Conservation (phyloP, 2,329 filamentous ascomycete genomes). For the Colletotrichum trifolii region DNA sequence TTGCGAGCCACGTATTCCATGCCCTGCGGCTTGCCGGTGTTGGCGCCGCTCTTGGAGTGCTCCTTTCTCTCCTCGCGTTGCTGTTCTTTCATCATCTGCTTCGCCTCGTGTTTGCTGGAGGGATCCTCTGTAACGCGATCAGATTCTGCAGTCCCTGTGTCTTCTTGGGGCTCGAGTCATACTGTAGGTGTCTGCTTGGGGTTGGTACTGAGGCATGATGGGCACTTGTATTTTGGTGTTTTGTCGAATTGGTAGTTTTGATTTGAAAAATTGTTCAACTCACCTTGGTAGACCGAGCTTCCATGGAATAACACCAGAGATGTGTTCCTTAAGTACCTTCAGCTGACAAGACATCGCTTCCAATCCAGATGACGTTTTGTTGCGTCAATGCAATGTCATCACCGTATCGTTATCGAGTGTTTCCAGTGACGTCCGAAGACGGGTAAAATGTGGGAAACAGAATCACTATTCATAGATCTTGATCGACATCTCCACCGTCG, state of each 20-base stretch:
- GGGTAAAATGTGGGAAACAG: slow-evolving; percentile 16
- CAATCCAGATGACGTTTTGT: background rate
- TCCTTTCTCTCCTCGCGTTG: slow-evolving; percentile 12
- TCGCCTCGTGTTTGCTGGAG: slow-evolving; percentile 16
- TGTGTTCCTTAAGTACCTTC: too few relatives aligned
- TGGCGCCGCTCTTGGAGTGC: slow-evolving; percentile 25
- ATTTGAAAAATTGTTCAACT: too few relatives aligned
- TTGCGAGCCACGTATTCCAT: slow-evolving; percentile 21
- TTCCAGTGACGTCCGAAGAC: slow-evolving; percentile 13
- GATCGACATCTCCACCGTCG: background rate
- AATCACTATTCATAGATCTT: background rate
- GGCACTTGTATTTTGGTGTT: too few relatives aligned
- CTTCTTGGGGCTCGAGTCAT: background rate
- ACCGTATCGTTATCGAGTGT: background rate
- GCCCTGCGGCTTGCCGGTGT: slow-evolving; percentile 10
- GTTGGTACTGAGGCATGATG: slow-evolving; percentile 19
- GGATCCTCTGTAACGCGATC: slow-evolving; percentile 4
- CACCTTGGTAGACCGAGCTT: too few relatives aligned
- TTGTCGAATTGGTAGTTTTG: too few relatives aligned
- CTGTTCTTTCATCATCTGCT: slow-evolving; percentile 17
- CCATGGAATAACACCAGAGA: too few relatives aligned
- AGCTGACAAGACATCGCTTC: too few relatives aligned
- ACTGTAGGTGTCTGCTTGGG: slow-evolving; percentile 21
- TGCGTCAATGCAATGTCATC: slow-evolving; percentile 5
- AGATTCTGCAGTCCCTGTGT: background rate